Conservation (phyloP, 73 alveolate genomes). For the Stentor coeruleus region DNA sequence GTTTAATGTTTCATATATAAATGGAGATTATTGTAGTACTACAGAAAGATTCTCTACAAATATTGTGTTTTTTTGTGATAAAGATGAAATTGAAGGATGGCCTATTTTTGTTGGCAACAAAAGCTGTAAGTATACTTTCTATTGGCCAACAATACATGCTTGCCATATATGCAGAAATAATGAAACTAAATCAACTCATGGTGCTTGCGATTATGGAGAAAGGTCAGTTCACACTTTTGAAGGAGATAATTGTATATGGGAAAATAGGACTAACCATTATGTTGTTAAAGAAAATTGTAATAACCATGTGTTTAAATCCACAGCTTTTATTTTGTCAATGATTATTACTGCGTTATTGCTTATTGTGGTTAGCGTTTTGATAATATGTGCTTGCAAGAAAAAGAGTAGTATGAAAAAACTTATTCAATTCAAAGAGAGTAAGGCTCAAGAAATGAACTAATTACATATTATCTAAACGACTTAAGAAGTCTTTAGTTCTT, state of each 20-base stretch:
- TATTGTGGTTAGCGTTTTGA: not conserved
- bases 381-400: not conserved
- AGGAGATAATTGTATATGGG: not conserved
- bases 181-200: not conserved
- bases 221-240: not conserved
- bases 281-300: not conserved
- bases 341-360: not conserved
- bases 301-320: too few species aligned
- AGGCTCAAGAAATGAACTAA: not conserved
- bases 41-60: not conserved
- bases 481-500: not conserved
- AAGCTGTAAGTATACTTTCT: not conserved
- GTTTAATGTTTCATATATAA: not conserved
- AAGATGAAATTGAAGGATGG: constrained; percentile 17
- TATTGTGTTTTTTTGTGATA: not conserved
- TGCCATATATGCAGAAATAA: not conserved
- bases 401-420: not conserved
- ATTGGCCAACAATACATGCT: constrained; percentile 1
- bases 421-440: not conserved
- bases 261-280: not conserved
- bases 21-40: not conserved
- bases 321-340: too few species aligned
- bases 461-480: not conserved
- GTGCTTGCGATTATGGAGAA: not conserved
- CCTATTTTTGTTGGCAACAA: not conserved